Conservation (phyloP, 345 rosid species). For the Rhodamnia rubescens region DNA sequence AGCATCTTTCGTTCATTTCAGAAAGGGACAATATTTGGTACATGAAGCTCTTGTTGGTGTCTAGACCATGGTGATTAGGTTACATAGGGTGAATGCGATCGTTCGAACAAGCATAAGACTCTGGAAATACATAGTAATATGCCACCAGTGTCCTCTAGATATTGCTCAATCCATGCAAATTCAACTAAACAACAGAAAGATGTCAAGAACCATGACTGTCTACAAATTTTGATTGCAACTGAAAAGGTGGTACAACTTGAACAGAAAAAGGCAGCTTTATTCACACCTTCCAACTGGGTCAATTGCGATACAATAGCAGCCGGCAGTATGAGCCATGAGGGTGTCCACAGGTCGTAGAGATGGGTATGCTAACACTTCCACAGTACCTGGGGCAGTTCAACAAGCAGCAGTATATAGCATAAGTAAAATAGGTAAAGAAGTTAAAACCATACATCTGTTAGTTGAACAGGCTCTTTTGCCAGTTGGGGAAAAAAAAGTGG, state of each 20-base stretch:
- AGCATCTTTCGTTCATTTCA: not conserved
- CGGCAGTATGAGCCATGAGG: slow-evolving; percentile 92
- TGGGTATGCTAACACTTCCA: slow-evolving; percentile 81
- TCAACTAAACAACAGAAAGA: not conserved
- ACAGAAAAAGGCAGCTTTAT: not conserved
- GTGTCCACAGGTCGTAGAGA: slow-evolving; percentile 73
- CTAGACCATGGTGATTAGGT: not conserved
- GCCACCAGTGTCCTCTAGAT: not conserved
- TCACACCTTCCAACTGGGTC: slow-evolving; percentile 87
- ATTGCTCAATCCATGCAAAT: not conserved
- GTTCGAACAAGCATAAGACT: not conserved
- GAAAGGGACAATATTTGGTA: not conserved
- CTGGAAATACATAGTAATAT: not conserved
- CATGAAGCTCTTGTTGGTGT: not conserved
- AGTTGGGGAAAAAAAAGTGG: not conserved
- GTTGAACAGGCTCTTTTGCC: not conserved
- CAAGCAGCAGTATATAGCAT: not conserved
- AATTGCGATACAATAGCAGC: slow-evolving; percentile 95
- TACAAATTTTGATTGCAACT: not conserved
- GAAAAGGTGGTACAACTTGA: not conserved
- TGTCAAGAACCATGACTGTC: not conserved
- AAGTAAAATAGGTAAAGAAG: not conserved
- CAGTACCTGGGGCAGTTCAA: slow-evolving; percentile 47
- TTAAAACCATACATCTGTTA: not conserved
- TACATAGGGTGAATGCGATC: not conserved